A percentile compares a stretch with the other conserved stretches of the same genome.
Conservation (phyloP, 768 basidiomycete species). For the Royoungia palumana region DNA sequence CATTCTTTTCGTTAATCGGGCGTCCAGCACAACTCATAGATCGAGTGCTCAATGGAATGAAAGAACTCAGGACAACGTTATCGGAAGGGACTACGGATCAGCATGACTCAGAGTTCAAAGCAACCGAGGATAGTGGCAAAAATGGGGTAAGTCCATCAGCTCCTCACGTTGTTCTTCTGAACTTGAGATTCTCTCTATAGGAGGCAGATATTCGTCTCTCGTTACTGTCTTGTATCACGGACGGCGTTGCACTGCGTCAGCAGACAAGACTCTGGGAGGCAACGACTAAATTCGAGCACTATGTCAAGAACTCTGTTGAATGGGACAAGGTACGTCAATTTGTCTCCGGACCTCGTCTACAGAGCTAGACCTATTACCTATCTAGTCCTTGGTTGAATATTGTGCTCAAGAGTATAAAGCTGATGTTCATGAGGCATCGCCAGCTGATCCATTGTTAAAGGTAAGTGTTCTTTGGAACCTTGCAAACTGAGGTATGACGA, state of each 20-base stretch:
- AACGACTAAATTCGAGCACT: not conserved
- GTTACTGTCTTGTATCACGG: not conserved
- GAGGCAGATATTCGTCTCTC: not conserved
- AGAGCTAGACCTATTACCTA: no score
- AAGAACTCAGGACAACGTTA: slow-evolving; percentile 2
- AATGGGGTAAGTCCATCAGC: not conserved
- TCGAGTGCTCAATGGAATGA: not conserved
- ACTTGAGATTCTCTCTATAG: not conserved
- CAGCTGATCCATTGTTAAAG: no score
- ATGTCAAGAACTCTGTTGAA: not conserved
- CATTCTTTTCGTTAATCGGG: not conserved
- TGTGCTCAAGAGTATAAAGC: no score
- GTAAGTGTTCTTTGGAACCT: no score
- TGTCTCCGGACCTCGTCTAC: no score
- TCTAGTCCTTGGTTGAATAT: no score
- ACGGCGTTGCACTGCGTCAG: not conserved
- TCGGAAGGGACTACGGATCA: slow-evolving; percentile 8
- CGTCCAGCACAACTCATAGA: slow-evolving; percentile 6
- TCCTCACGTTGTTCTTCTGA: slow-evolving; percentile 16
- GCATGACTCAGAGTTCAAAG: not conserved
- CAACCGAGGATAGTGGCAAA: no score
- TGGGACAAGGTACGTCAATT: no score
- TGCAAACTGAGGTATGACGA: no score
- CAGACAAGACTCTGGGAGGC: not conserved
- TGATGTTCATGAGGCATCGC: no score